Conservation (phyloP, 345 rosid genomes). For the Garcia nutans region DNA sequence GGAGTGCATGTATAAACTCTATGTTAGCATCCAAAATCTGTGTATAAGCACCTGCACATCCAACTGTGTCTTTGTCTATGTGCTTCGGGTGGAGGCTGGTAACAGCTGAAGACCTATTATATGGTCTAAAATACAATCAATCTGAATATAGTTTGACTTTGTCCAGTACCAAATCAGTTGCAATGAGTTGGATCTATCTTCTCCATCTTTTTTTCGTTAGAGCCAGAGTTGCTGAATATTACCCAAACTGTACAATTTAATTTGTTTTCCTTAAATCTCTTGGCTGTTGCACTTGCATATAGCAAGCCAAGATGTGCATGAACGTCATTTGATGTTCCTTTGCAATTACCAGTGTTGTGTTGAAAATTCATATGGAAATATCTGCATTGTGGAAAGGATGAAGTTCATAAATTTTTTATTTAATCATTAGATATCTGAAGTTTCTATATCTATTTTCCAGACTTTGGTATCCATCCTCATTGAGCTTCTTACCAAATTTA, state of each 20-base stretch:
- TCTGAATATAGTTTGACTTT: background rate
- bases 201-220: background rate
- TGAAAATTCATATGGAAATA: background rate
- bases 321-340: background rate
- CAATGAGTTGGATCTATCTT: background rate
- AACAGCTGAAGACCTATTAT: background rate
- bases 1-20: background rate
- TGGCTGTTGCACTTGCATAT: no score
- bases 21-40: background rate
- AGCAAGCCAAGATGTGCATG: background rate
- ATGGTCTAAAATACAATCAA: background rate
- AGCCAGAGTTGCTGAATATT: background rate
- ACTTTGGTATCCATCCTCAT: constrained; percentile 62
- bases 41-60: background rate
- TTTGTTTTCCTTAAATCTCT: no score
- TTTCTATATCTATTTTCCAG: constrained; percentile 34
- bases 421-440: no score
- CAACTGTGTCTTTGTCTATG: background rate
- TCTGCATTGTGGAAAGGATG: no score
- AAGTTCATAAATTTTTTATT: background rate
- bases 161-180: background rate
- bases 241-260: background rate
- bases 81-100: background rate
- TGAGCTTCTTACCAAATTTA: constrained; percentile 47
- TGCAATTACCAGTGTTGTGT: background rate